Conservation (phyloP, 73 alveolate species). For the Tetrahymena borealis region DNA sequence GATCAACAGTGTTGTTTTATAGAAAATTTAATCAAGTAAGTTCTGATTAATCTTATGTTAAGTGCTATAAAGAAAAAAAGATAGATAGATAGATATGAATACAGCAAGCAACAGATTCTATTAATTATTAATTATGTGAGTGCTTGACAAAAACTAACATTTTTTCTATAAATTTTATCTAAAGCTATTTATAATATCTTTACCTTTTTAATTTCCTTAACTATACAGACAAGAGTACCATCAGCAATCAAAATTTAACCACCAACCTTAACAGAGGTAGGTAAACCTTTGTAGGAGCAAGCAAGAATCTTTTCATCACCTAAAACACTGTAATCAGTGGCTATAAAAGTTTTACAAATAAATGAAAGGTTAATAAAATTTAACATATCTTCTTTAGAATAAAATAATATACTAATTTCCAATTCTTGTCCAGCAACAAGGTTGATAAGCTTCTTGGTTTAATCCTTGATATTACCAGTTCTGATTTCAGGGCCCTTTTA, state of each 20-base stretch:
- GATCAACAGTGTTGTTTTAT: too few species aligned
- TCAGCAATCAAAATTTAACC: conserved; percentile 78
- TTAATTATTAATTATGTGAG: too few species aligned
- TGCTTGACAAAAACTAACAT: too few species aligned
- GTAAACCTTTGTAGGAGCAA: conserved; percentile 70
- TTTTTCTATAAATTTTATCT: too few species aligned
- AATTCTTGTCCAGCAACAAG: conserved; percentile 75
- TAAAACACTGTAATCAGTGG: conserved; percentile 72
- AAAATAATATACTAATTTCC: conserved; percentile 36
- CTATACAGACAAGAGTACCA: conserved; percentile 68
- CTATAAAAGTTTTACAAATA: neutral
- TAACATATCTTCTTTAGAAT: neutral
- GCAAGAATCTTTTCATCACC: conserved; percentile 78
- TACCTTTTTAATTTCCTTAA: conserved; percentile 62
- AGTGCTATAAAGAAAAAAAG: too few species aligned
- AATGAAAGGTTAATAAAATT: neutral
- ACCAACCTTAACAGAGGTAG: conserved; percentile 70
- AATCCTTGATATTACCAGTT: conserved; percentile 76
- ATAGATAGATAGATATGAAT: too few species aligned
- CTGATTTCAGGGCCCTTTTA: conserved; percentile 91
- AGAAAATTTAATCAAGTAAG: too few species aligned
- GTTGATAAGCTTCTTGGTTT: conserved; percentile 49
- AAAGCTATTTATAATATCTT: conserved; percentile 16
- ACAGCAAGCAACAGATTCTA: too few species aligned
- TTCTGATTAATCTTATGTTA: too few species aligned